phyloP scores from a whole-genome alignment of 1,284 basidiomycete species.

The Ceratobasidium sp. region DNA sequence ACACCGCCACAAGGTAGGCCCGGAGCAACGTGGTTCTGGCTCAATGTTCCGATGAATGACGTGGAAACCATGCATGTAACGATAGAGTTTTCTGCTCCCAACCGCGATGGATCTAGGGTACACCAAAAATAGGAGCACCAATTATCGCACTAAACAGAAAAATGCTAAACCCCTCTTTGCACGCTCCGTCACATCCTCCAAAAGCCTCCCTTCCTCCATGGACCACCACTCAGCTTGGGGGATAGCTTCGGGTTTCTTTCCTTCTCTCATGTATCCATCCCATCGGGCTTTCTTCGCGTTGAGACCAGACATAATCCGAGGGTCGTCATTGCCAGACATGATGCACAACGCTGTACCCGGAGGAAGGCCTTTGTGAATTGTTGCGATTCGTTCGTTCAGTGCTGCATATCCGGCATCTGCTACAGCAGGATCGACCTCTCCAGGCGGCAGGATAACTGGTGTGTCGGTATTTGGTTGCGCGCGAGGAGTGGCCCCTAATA shows the following conservation, averaged over 20 bases:
- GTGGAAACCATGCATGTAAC: neutral
- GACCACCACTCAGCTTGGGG: slow-evolving; percentile 71
- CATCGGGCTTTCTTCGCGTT: slow-evolving; percentile 75
- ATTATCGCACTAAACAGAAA: slow-evolving; percentile 55
- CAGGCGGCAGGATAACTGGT: slow-evolving; percentile 54
- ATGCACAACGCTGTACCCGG: slow-evolving; percentile 82
- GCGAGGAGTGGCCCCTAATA: slow-evolving; percentile 50
- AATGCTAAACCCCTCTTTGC: slow-evolving; percentile 85
- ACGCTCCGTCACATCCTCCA: slow-evolving; percentile 81
- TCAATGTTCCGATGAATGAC: neutral
- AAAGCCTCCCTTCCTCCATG: slow-evolving; percentile 73
- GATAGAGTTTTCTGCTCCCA: neutral
- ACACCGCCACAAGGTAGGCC: neutral
- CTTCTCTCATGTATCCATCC: slow-evolving; percentile 71
- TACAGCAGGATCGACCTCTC: slow-evolving; percentile 55
- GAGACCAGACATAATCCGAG: slow-evolving; percentile 77
- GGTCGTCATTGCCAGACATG: slow-evolving; percentile 88
- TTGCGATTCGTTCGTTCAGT: slow-evolving; percentile 70
- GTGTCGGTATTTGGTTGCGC: slow-evolving; percentile 47
- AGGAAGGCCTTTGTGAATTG: slow-evolving; percentile 75
- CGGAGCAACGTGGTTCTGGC: neutral
- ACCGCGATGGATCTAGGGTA: neutral
- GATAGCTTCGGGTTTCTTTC: slow-evolving; percentile 52
- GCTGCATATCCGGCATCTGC: slow-evolving; percentile 51
- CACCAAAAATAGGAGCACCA: neutral